These are phyloP conservation scores for Coemansia sp. DNA, from an alignment of 192 early-diverging fungal species.

Conservation along the genomic window DNA sequence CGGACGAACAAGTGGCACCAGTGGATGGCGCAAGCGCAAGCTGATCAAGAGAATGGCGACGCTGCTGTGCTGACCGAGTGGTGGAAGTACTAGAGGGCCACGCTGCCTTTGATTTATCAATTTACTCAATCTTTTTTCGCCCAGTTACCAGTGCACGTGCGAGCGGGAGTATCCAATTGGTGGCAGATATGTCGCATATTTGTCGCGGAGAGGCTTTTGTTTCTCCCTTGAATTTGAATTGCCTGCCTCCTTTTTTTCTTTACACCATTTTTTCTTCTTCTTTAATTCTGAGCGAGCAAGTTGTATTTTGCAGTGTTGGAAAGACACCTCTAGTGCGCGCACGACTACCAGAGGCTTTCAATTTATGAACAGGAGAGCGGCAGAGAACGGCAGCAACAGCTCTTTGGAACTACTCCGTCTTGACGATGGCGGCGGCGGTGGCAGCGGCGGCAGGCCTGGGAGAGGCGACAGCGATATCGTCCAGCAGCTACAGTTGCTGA, in stretches of 20 bases:
- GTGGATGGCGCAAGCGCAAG: conserved; percentile 30
- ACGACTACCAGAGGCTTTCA: neutral
- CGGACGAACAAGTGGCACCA: conserved; percentile 36
- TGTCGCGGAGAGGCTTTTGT: too few relatives aligned
- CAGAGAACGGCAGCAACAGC: neutral
- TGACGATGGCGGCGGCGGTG: neutral
- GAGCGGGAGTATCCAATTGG: too few relatives aligned
- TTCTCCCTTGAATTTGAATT: too few relatives aligned
- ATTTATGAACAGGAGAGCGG: conserved; percentile 15
- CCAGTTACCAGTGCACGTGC: too few relatives aligned
- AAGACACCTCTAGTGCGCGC: too few relatives aligned
- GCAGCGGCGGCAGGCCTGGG: conserved; percentile 1
- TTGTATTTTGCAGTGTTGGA: too few relatives aligned
- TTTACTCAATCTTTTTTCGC: neutral
- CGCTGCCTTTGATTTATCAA: too few relatives aligned
- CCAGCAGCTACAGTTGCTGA: conserved; percentile 44
- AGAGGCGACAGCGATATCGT: conserved; percentile 18
- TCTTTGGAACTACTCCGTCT: conserved; percentile 1
- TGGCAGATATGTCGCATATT: too few relatives aligned
- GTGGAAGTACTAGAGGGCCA: conserved; percentile 49
- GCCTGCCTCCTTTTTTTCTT: neutral
- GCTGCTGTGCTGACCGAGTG: conserved; percentile 22
- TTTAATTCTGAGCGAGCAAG: too few relatives aligned
- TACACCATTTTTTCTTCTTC: neutral
- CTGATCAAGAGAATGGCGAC: conserved; percentile 2